Percentiles rank a stretch among this genome's conserved stretches.
Conservation (phyloP, 208 protist species). For the Angomonas ambiguus region DNA sequence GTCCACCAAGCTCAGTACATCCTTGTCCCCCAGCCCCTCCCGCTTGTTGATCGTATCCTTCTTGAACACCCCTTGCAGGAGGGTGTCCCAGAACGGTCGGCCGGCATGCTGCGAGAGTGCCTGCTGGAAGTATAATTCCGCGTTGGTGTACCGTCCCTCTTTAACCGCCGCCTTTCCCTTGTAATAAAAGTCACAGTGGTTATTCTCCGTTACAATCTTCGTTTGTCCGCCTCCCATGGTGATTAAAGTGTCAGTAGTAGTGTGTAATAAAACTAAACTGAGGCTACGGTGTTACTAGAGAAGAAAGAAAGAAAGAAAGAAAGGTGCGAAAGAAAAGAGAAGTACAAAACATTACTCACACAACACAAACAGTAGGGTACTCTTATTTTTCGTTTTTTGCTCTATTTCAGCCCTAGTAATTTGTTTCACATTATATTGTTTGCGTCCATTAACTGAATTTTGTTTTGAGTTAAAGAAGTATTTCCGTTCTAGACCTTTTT, state of each 20-base stretch:
- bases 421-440: no score
- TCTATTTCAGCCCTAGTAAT: no score
- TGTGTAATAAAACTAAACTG: no score
- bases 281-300: no score
- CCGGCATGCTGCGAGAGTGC: constrained; percentile 32
- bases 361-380: no score
- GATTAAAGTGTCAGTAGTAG: no score
- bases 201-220: constrained; percentile 5
- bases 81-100: constrained; percentile 24
- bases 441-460: no score
- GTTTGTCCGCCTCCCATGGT: constrained; percentile 7
- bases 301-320: no score
- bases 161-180: constrained; percentile 23
- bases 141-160: constrained; percentile 38
- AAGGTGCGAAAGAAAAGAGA: background rate
- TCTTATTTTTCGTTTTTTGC: no score
- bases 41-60: background rate
- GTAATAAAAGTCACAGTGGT: constrained; percentile 26
- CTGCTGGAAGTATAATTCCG: constrained; percentile 41
- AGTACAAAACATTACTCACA: no score
- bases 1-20: background rate
- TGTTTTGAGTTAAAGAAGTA: no score
- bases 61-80: constrained; percentile 1
- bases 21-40: background rate
- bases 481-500: no score